Base-by-base conservation (phyloP, 2,329 filamentous ascomycete genomes). In the Arthroderma sp. region DNA sequence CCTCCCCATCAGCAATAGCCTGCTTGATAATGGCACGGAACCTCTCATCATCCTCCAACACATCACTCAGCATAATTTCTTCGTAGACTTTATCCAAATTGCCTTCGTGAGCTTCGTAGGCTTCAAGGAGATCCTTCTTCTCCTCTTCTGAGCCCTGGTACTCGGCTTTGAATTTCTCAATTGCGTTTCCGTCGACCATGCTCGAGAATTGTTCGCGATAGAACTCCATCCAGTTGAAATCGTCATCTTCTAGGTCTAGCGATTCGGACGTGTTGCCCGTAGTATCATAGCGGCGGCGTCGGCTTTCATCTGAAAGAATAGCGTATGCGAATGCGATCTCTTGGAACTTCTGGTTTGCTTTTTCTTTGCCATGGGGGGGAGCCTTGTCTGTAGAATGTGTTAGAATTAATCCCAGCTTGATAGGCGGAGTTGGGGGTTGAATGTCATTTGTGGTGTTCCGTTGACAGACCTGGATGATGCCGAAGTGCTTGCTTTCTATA, bases 61-160 rank as follows among this genome's bases (percentile, higher is more conserved):
- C 80, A 57, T 89, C 75, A 54, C 85, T 93, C 38, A 95, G 72
- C 80, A 98, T 94, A 36, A 98, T 82, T 0, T 70, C 68, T 58
- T 87, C 77, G 63, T 93, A 96, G 1, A 98, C 66, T 11, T 64
- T 65, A 55, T 83, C 77, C 77, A 96, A 79, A 49, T 83, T 72
- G 31, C 91, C 91, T 57, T 85, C 71, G 56, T 67, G 68, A 51
- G 79, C 70, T 53, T 78, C 78, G 64, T 89, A 98, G 1, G 85
- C 83, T 8, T 72, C 68, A 4, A 98, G 68, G 1, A 98, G 55
- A 58, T 93, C 87, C 40, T 74, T 71, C 53, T 74, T 77, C 68
- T 98, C 91, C 62, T 96, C 86, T 2, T 85, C 83, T 0, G 85
- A 88, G 11, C 78, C 77, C 66, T 89, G 87, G 70, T 96, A 98